Conservation (phyloP, 257 asterid species). For the Nicotiana otophora region DNA sequence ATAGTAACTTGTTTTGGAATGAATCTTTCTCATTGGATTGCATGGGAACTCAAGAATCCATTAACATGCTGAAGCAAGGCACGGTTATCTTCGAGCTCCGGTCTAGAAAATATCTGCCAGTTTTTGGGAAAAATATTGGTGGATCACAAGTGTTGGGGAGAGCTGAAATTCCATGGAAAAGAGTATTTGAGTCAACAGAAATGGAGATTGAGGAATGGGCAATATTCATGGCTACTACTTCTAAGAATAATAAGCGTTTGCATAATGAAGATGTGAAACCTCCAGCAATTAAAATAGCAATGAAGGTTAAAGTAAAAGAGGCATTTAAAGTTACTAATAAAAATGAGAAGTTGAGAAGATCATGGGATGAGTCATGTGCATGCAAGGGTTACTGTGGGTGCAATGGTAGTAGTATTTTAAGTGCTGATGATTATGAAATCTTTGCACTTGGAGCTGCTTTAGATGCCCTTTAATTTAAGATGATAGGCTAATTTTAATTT, state of each 20-base stretch:
- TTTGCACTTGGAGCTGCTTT: constrained; percentile 38
- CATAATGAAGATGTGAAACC: constrained; percentile 35
- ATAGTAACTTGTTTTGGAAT: constrained; percentile 31
- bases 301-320: constrained; percentile 25
- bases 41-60: constrained; percentile 31
- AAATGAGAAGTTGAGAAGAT: background rate
- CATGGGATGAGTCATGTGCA: background rate
- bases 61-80: constrained; percentile 30
- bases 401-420: background rate
- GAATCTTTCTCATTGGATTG: constrained; percentile 51
- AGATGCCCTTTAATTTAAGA: background rate
- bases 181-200: constrained; percentile 18
- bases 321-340: background rate
- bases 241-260: background rate
- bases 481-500: background rate
- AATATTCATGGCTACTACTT: constrained; percentile 20
- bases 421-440: constrained; percentile 17
- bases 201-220: constrained; percentile 51
- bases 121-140: constrained; percentile 23
- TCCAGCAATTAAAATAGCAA: constrained; percentile 38
- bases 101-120: constrained; percentile 25
- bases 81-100: constrained; percentile 47
- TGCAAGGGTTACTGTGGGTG: constrained; percentile 12
- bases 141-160: constrained; percentile 49
- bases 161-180: constrained; percentile 53